Percentiles rank a stretch among this genome's conserved stretches.
Conservation (phyloP, 2,329 filamentous ascomycete genomes). For the Trichoderma breve region DNA sequence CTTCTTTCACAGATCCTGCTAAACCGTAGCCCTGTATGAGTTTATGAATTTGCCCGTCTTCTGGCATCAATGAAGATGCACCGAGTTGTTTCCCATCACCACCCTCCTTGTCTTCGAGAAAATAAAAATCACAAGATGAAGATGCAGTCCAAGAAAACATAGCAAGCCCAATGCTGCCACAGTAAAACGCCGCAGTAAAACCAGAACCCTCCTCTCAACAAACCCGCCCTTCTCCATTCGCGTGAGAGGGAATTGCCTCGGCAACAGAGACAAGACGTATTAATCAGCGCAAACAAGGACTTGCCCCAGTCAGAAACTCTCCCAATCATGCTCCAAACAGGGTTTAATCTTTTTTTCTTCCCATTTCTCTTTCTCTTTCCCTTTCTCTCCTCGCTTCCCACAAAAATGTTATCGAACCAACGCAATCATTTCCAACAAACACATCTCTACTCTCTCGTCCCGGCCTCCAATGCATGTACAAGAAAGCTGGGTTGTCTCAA, state of each 20-base stretch:
- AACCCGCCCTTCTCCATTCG: neutral
- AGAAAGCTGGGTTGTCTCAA: constrained; percentile 23
- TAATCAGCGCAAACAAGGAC: constrained; percentile 12
- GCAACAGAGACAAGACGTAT: constrained; percentile 6
- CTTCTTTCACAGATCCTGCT: constrained; percentile 16
- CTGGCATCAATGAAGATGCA: constrained; percentile 1
- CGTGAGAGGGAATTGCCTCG: constrained; percentile 7
- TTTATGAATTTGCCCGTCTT: constrained; percentile 8
- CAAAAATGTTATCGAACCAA: constrained; percentile 9
- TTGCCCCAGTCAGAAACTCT: neutral
- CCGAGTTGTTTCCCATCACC: neutral
- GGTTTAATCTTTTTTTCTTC: neutral
- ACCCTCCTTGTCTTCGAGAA: neutral
- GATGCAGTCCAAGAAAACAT: constrained; percentile 14
- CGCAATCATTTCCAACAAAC: constrained; percentile 12
- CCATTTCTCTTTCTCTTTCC: neutral
- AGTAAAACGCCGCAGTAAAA: constrained; percentile 19
- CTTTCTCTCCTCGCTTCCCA: neutral
- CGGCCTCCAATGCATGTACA: constrained; percentile 15
- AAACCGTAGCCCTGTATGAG: constrained; percentile 14
- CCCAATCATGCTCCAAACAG: neutral
- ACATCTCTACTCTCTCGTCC: constrained; percentile 13
- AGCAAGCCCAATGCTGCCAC: constrained; percentile 20
- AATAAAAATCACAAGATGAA: neutral
- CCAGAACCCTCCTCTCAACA: neutral